Conservation (phyloP, 2,329 filamentous ascomycete species). For the Helotiales sp. region DNA sequence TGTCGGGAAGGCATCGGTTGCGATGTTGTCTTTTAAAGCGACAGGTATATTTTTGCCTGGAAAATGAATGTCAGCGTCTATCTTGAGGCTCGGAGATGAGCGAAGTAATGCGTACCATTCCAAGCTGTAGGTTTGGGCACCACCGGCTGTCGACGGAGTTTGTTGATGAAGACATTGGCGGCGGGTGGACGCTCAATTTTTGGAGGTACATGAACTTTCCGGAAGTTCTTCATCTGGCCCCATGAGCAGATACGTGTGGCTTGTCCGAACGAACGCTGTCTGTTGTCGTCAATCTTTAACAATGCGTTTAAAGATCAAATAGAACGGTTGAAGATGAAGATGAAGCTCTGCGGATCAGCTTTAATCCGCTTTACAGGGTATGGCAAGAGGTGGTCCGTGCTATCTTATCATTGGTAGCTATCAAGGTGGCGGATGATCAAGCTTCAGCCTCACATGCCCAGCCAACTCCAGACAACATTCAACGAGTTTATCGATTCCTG, state of each 20-base stretch:
- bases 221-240: neutral
- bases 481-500: neutral
- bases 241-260: neutral
- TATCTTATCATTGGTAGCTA: neutral
- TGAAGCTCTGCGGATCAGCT: neutral
- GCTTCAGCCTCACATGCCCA: neutral
- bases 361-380: neutral
- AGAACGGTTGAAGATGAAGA: neutral
- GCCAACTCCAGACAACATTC: neutral
- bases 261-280: neutral
- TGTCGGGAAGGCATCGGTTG: conserved; percentile 67
- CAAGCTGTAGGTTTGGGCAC: neutral
- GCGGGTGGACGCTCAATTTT: neutral
- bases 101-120: neutral
- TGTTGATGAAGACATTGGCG: neutral
- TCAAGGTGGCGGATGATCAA: neutral
- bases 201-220: neutral
- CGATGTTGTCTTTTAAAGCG: conserved; percentile 78
- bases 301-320: neutral
- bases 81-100: neutral
- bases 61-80: neutral
- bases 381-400: neutral
- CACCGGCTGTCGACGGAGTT: neutral
- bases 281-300: neutral
- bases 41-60: conserved; percentile 4